phyloP scores from a whole-genome alignment of 495 filamentous ascomycete species.

The Penicillium canescens region DNA sequence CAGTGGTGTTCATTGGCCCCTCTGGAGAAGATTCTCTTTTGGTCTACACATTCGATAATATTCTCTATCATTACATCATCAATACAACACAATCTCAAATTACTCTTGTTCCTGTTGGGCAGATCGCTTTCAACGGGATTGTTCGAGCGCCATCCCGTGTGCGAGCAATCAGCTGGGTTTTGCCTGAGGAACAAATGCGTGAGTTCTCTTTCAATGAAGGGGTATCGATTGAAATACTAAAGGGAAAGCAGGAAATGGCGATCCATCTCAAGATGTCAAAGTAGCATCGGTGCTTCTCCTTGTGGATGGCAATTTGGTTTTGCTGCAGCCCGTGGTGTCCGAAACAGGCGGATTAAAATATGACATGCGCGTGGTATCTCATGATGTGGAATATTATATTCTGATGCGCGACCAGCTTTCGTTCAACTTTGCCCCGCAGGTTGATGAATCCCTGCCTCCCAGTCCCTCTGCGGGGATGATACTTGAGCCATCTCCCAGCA shows the following conservation, averaged over 20 bases:
- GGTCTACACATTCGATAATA: conserved; percentile 95
- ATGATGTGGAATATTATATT: conserved; percentile 92
- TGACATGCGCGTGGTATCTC: conserved; percentile 94
- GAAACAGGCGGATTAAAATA: conserved; percentile 84
- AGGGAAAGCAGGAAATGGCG: conserved; percentile 65
- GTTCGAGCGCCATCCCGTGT: conserved; percentile 91
- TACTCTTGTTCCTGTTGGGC: conserved; percentile 86
- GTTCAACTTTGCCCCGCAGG: conserved; percentile 41
- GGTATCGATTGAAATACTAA: conserved; percentile 15
- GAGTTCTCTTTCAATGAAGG: conserved; percentile 23
- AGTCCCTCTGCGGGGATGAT: conserved; percentile 53
- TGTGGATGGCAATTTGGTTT: conserved; percentile 92
- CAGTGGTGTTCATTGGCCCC: conserved; percentile 80
- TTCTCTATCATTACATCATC: conserved; percentile 92
- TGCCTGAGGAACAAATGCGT: conserved; percentile 88
- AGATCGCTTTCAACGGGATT: conserved; percentile 96
- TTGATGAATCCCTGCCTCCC: conserved; percentile 47
- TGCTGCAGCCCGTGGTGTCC: conserved; percentile 80
- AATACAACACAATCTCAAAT: conserved; percentile 66
- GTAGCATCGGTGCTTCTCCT: conserved; percentile 91
- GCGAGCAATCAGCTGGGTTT: conserved; percentile 89
- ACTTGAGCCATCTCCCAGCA: conserved; percentile 42
- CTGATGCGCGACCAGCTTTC: conserved; percentile 84
- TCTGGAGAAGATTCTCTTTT: conserved; percentile 93
- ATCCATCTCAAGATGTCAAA: conserved; percentile 95